Evolutionary conservation across 2,329 filamentous ascomycete species (phyloP).

Genomic region (Hypoxylon sp.): DNA sequence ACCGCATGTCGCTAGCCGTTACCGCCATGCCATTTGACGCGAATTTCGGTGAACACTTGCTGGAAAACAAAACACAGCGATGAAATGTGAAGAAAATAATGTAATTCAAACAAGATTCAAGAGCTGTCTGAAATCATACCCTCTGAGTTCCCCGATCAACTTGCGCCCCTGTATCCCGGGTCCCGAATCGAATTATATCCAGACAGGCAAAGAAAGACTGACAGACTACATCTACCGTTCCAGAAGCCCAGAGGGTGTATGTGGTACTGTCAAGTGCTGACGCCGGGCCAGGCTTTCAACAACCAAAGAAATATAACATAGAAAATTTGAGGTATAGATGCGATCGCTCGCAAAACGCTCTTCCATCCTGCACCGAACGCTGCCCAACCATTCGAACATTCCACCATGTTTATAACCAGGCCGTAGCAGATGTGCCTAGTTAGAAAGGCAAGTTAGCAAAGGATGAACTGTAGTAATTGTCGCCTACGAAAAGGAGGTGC

Average conservation of each 20-base stretch:
- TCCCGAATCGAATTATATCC: slow-evolving; percentile 38
- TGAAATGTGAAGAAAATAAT: slow-evolving; percentile 22
- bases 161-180: slow-evolving; percentile 19
- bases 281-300: slow-evolving; percentile 36
- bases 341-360: slow-evolving; percentile 52
- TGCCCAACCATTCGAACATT: slow-evolving; percentile 29
- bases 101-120: slow-evolving; percentile 43
- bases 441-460: slow-evolving; percentile 27
- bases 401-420: slow-evolving; percentile 19
- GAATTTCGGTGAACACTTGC: slow-evolving; percentile 38
- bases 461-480: neutral
- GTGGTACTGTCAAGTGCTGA: slow-evolving; percentile 26
- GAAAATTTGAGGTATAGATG: slow-evolving; percentile 42
- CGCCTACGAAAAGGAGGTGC: neutral
- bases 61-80: neutral
- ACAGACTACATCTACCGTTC: slow-evolving; percentile 14
- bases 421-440: slow-evolving; percentile 5
- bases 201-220: slow-evolving; percentile 29
- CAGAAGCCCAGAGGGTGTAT: slow-evolving; percentile 19
- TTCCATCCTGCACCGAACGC: slow-evolving; percentile 42
- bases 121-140: slow-evolving; percentile 39
- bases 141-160: slow-evolving; percentile 22
- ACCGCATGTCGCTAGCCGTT: slow-evolving; percentile 47
- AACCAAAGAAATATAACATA: slow-evolving; percentile 34
- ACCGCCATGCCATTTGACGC: slow-evolving; percentile 42